A percentile compares a stretch with the other conserved stretches of the same genome.
Evolutionary conservation across 2,329 filamentous ascomycete genomes (phyloP).

Genomic region (Sporothrix brasiliensis): DNA sequence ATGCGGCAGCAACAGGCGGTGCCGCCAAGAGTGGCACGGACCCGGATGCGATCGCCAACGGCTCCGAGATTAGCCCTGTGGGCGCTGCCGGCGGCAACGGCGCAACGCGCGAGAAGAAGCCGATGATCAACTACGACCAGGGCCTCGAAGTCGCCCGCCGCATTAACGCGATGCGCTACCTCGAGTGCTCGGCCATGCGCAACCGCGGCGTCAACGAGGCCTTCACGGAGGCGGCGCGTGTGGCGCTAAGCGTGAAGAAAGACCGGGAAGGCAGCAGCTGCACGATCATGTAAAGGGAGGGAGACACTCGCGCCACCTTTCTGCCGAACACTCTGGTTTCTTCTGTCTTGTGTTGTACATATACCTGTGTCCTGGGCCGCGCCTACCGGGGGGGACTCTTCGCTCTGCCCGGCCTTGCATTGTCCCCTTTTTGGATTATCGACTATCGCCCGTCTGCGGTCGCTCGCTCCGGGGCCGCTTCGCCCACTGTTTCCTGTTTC

Average conservation of each 20-base stretch:
- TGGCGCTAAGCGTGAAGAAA: constrained; percentile 76
- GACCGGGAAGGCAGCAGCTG: constrained; percentile 66
- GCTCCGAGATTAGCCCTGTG: constrained; percentile 58
- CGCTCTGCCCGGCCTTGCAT: not conserved
- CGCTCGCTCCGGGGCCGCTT: not conserved
- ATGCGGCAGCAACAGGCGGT: constrained; percentile 52
- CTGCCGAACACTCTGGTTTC: not conserved
- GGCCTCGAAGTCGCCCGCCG: constrained; percentile 87
- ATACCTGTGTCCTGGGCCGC: constrained; percentile 10
- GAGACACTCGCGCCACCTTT: not conserved
- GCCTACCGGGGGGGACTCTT: not conserved
- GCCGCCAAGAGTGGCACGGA: constrained; percentile 37
- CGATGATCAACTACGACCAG: constrained; percentile 86
- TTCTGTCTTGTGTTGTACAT: not conserved
- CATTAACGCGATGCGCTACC: constrained; percentile 89
- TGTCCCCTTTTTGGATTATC: not conserved
- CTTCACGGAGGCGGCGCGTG: constrained; percentile 94
- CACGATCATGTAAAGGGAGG: constrained; percentile 55
- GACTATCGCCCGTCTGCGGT: no score
- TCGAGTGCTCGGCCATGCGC: constrained; percentile 98
- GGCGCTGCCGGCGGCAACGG: constrained; percentile 43
- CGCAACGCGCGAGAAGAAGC: constrained; percentile 60
- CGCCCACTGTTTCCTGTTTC: not conserved
- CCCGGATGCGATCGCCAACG: constrained; percentile 22
- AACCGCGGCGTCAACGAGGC: constrained; percentile 98